Evolutionary conservation across 1,139 yeast genomes (phyloP), one percentile per base, ranked within the genome.

Genomic region (Cylindricascospora bacillispora): DNA sequence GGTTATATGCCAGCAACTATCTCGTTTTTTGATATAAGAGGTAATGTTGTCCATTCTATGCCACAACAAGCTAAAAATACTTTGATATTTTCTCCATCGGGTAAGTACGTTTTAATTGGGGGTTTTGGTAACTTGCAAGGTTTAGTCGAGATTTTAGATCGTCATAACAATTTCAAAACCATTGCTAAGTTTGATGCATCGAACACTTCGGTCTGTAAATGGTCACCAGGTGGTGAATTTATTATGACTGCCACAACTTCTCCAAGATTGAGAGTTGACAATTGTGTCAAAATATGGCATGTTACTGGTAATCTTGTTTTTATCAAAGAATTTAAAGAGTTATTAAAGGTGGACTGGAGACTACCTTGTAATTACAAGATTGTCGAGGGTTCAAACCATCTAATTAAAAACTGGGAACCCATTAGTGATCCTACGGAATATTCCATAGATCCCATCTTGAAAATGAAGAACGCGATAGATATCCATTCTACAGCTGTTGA

Each of bases 91-190:
- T 85, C 97, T 13, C 98, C 98, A 11, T 93, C 86, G 50, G 95
- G 93, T 23, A 72, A 85, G 45, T 89, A 75, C 50, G 77, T 92
- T 30, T 65, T 89, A 38, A 89, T 85, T 38, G 97, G 95, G 3
- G 99, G 99, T 6, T 92, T 92, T 57, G 99, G 99, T 46, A 92
- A 92, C 59, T 70, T 92, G 56, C 97, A 86, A 60, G 99, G 99
- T 38, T 74, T 89, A 7, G 93, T 92, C 39, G 97, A 92, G 52
- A 79, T 92, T 38, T 78, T 86, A 53, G 98, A 92, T 62, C 80
- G 97, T 54, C 85, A 78, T 55, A 75, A 79, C 52, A 81, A 81
- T 56, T 89, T 85, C 55, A 59, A 67, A 36, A 81, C 82, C 56
- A 70, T 89, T 31, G 65, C 85, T 12, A 69, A 83, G 21, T 80